phyloP scores from a whole-genome alignment of 2,329 filamentous ascomycete genomes.

The Ceratocystis papillata region DNA sequence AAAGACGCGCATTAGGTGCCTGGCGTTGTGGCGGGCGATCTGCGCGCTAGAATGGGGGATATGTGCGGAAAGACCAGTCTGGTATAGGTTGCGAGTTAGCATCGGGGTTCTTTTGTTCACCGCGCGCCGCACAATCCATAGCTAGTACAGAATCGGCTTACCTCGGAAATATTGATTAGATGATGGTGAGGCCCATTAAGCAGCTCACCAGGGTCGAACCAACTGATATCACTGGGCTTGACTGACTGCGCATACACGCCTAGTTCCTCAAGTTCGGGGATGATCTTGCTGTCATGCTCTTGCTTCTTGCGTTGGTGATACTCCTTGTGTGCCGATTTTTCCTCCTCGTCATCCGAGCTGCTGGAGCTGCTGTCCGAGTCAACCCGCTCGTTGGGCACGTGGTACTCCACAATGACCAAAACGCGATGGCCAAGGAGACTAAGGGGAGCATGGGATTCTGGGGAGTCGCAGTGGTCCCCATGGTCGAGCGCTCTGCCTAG shows the following conservation, averaged over 20 bases:
- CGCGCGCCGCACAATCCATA: too few species aligned
- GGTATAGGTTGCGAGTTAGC: not conserved
- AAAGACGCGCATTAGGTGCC: slow-evolving; percentile 59
- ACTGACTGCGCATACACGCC: slow-evolving; percentile 61
- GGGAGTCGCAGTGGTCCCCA: slow-evolving; percentile 37
- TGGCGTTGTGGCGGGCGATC: slow-evolving; percentile 51
- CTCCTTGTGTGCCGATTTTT: slow-evolving; percentile 38
- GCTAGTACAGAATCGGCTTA: not conserved
- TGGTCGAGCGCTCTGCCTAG: slow-evolving; percentile 47
- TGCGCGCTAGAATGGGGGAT: slow-evolving; percentile 35
- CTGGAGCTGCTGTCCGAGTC: slow-evolving; percentile 33
- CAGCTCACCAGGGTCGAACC: slow-evolving; percentile 44
- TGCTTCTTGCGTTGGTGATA: slow-evolving; percentile 45
- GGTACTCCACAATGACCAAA: slow-evolving; percentile 57
- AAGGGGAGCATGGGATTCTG: slow-evolving; percentile 45
- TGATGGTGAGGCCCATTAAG: slow-evolving; percentile 52
- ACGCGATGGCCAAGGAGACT: slow-evolving; percentile 52
- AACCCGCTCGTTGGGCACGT: slow-evolving; percentile 43
- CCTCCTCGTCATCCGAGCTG: slow-evolving; percentile 37
- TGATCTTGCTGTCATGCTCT: slow-evolving; percentile 42
- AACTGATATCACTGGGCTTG: slow-evolving; percentile 55
- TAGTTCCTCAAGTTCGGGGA: slow-evolving; percentile 53
- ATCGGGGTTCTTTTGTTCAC: not conserved
- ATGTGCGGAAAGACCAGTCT: slow-evolving; percentile 13
- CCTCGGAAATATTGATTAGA: slow-evolving; percentile 58